Percentiles rank a stretch among this genome's conserved stretches.
phyloP scores from a whole-genome alignment of 345 rosid genomes.

The Draba incana region DNA sequence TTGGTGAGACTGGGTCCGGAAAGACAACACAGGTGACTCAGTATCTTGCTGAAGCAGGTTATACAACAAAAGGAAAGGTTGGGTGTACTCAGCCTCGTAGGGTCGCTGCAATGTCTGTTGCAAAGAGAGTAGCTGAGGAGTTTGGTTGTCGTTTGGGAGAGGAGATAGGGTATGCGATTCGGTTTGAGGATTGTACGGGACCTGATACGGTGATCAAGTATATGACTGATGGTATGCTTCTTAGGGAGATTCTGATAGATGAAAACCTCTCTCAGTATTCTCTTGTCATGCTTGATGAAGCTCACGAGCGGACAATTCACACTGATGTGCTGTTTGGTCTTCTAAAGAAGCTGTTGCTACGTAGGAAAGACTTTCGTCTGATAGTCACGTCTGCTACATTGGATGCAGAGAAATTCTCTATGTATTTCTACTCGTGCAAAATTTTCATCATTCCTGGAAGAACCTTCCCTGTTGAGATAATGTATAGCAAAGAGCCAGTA shows the following conservation, averaged over 20 bases:
- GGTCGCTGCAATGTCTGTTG: slow-evolving; percentile 88
- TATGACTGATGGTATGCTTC: slow-evolving; percentile 90
- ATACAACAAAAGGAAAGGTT: slow-evolving; percentile 72
- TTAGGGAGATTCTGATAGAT: slow-evolving; percentile 70
- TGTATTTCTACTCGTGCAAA: slow-evolving; percentile 78
- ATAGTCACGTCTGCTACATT: slow-evolving; percentile 84
- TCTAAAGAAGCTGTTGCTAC: slow-evolving; percentile 68
- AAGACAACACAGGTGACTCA: slow-evolving; percentile 91
- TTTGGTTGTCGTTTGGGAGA: slow-evolving; percentile 86
- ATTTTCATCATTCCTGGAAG: slow-evolving; percentile 88
- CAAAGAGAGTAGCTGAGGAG: slow-evolving; percentile 90
- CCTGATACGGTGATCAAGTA: slow-evolving; percentile 87
- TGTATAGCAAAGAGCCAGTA: slow-evolving; percentile 80
- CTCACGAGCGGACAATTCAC: slow-evolving; percentile 86
- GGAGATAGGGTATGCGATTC: slow-evolving; percentile 85
- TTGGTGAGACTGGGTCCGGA: slow-evolving; percentile 89
- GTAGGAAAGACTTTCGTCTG: slow-evolving; percentile 68
- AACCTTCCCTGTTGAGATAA: slow-evolving; percentile 79
- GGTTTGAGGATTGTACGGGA: slow-evolving; percentile 86
- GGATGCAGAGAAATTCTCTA: slow-evolving; percentile 83
- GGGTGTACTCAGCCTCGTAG: slow-evolving; percentile 91
- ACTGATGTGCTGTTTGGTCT: slow-evolving; percentile 86
- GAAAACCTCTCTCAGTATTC: slow-evolving; percentile 79
- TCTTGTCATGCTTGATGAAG: slow-evolving; percentile 83
- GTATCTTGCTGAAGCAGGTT: slow-evolving; percentile 81